Base-by-base conservation (phyloP, 108 stramenopile genomes). In the Pseudonitzschia delicatissima region DNA sequence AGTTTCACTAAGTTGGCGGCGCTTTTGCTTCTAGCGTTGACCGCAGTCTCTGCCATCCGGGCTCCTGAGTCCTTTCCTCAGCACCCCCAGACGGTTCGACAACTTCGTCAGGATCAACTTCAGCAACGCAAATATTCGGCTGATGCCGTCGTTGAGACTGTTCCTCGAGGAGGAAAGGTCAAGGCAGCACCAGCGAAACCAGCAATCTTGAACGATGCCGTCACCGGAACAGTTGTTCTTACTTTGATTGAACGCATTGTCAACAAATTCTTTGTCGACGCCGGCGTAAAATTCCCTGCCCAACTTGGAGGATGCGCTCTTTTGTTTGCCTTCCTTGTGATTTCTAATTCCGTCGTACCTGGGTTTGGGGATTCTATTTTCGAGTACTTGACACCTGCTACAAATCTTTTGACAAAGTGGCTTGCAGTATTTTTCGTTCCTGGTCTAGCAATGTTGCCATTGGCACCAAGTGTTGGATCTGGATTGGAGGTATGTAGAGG, bases 391-490 rank as follows among this genome's bases (percentile, higher is more conserved):
- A 57, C 69, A 29, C 92, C 92, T 1, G 92, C 86, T 33, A 45
- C 89, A 3, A 80, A 66, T 34, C 51, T 90, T 6, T 69, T 93
- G 67, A 80, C 92, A 33, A 90, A 90, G 51, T 93, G 92, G 92
- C 70, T 93, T 23, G 86, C 89, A 3, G 85, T 87, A 13, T 82
- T 93, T 71, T 93, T 90, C 57, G 89, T 93, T 13, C 92, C 92
- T n/a, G 85, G 88, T 37, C 63, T 93, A 60, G 87, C 83, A 11
- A 82, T 88, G 84, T 45, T 93, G 33, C 92, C 92, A 42, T 57
- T 90, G 62, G 86, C 89, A 26, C 86, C 85, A 4, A 78, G 79
- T 5, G 73, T 93, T 55, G 92, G 92, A 45, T 64, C 73, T 34
- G 67, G 72, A 12, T 5, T 77, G 23, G 92, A 93, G 58, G 80